Conservation (phyloP, 441 rosid species). For the Croton laevigatus region DNA sequence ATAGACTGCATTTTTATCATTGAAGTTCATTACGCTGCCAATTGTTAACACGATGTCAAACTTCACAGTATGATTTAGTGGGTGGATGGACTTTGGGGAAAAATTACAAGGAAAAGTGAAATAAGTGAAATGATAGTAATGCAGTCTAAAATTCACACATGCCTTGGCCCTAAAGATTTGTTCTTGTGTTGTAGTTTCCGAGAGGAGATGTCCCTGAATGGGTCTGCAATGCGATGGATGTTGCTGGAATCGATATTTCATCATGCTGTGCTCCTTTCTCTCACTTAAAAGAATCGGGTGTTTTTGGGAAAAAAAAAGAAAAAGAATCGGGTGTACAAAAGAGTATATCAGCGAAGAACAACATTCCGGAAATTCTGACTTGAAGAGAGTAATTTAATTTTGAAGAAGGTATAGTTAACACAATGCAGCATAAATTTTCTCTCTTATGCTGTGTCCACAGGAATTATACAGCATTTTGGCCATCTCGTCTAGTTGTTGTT, state of each 20-base stretch:
- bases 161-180: conserved; percentile 2
- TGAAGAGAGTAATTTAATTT: not conserved
- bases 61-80: too few relatives aligned
- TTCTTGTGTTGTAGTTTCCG: conserved; percentile 53
- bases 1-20: not conserved
- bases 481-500: not conserved
- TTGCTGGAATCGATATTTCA: conserved; percentile 67
- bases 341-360: conserved; percentile 5
- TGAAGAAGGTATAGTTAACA: conserved; percentile 20
- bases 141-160: not conserved
- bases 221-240: conserved; percentile 89
- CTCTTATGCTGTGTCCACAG: conserved; percentile 23
- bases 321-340: conserved; percentile 1
- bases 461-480: not conserved
- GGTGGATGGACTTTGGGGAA: not conserved
- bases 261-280: conserved; percentile 41
- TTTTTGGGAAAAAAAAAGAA: too few relatives aligned
- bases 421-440: conserved; percentile 40
- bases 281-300: conserved; percentile 16
- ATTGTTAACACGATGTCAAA: not conserved
- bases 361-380: not conserved
- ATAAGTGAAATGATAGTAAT: not conserved
- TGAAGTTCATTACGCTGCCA: not conserved
- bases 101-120: not conserved
- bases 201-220: conserved; percentile 68